Conservation (phyloP, 129 eudicot genomes). For the Ambrosia trifida region DNA sequence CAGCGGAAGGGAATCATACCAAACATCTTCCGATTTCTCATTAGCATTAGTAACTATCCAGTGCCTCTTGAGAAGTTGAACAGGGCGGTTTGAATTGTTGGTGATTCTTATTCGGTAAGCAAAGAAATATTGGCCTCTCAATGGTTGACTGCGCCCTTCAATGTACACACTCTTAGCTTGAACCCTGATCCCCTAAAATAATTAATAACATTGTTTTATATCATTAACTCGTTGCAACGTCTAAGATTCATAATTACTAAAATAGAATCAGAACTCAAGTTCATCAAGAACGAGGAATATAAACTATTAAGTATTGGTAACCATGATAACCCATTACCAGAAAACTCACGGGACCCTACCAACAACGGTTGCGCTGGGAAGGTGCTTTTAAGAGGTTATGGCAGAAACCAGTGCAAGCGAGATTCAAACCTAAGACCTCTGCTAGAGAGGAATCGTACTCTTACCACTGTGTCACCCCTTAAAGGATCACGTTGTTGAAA, state of each 20-base stretch:
- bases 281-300: too few relatives aligned
- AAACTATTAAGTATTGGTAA: too few relatives aligned
- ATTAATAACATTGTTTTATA: neutral
- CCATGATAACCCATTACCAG: too few relatives aligned
- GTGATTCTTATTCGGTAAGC: slow-evolving; percentile 95
- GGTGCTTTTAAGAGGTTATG: too few relatives aligned
- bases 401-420: too few relatives aligned
- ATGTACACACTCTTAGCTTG: slow-evolving; percentile 93
- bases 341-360: too few relatives aligned
- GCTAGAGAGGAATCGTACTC: too few relatives aligned
- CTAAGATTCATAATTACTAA: too few relatives aligned
- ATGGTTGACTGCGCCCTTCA: slow-evolving; percentile 86
- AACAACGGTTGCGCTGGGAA: too few relatives aligned
- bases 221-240: neutral
- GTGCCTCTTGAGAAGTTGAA: slow-evolving; percentile 89
- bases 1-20: slow-evolving; percentile 47
- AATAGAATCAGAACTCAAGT: slow-evolving; percentile 3
- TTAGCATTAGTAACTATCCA: slow-evolving; percentile 96
- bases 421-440: too few relatives aligned
- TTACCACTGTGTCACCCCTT: too few relatives aligned
- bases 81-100: slow-evolving; percentile 82
- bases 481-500: too few relatives aligned
- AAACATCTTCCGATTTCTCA: slow-evolving; percentile 84
- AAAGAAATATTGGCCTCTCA: slow-evolving; percentile 75
- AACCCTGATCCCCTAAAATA: slow-evolving; percentile 78